Percentiles rank a stretch among this genome's conserved stretches.
Conservation (phyloP, 148 eudicot species). For the Fallopia convolvulus region DNA sequence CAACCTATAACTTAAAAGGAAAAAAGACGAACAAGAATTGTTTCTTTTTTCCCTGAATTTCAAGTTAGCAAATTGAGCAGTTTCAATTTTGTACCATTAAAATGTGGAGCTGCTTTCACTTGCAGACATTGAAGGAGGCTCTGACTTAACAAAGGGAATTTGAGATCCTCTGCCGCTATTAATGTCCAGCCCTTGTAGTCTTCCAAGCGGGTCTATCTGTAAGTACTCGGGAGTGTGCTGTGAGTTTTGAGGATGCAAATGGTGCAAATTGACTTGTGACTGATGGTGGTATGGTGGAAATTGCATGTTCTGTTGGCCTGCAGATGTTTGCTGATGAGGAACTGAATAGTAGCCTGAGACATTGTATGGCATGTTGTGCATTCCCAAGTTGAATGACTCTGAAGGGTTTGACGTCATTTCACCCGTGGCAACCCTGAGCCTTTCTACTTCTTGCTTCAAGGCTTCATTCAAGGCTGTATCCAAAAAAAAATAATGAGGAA, state of each 20-base stretch:
- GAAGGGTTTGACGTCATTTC: constrained; percentile 30
- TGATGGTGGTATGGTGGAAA: constrained; percentile 22
- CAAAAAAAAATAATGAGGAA: not conserved
- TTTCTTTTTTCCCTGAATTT: constrained; percentile 9
- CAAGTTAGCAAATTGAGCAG: constrained; percentile 33
- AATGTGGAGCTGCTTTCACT: constrained; percentile 45
- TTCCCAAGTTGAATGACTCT: constrained; percentile 28
- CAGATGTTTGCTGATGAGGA: constrained; percentile 24
- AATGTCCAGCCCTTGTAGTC: constrained; percentile 38
- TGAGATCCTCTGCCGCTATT: constrained; percentile 25
- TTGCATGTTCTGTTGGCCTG: constrained; percentile 34
- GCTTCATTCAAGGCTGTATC: constrained; percentile 44
- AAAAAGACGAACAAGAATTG: constrained; percentile 12
- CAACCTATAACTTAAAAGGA: constrained; percentile 18
- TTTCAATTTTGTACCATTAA: constrained; percentile 18
- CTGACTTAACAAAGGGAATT: constrained; percentile 22
- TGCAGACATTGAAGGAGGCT: constrained; percentile 35
- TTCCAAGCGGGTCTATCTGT: constrained; percentile 29
- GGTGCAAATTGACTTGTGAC: constrained; percentile 22
- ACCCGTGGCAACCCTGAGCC: constrained; percentile 40
- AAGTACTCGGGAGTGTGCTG: constrained; percentile 19
- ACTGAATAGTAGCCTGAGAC: constrained; percentile 23
- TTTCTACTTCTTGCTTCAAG: constrained; percentile 46
- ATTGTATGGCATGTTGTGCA: constrained; percentile 28
- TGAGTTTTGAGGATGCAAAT: constrained; percentile 18